Conservation (phyloP, 2,329 filamentous ascomycete genomes). For the Trichoderma oligosporum region DNA sequence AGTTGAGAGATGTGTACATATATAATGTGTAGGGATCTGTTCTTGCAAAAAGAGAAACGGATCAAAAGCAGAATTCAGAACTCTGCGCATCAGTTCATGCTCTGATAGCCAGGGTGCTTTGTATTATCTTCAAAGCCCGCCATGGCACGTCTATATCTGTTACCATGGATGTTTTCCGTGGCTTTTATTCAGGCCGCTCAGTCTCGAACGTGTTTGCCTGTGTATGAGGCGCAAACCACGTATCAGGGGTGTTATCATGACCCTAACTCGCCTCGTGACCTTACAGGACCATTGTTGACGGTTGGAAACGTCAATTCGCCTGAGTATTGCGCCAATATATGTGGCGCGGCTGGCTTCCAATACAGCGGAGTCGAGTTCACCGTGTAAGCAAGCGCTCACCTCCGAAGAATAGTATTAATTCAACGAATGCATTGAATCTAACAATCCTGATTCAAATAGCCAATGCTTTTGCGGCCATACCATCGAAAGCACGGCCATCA, state of each 20-base stretch:
- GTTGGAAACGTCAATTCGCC: conserved; percentile 20
- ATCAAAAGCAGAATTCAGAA: neutral
- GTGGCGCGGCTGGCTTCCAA: conserved; percentile 21
- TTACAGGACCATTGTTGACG: conserved; percentile 16
- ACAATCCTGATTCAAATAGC: neutral
- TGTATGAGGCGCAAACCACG: conserved; percentile 13
- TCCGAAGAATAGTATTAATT: neutral
- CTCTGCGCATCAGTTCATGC: neutral
- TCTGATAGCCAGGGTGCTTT: neutral
- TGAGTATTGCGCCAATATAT: conserved; percentile 22
- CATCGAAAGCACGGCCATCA: conserved; percentile 19
- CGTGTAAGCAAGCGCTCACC: conserved; percentile 3
- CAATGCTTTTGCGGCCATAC: conserved; percentile 22
- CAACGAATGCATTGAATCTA: neutral
- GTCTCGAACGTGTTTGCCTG: conserved; percentile 17
- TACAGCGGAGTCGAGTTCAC: conserved; percentile 20
- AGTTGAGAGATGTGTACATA: neutral
- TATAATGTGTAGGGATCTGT: neutral
- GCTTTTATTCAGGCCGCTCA: conserved; percentile 14
- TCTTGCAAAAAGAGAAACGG: neutral
- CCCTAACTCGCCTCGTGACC: conserved; percentile 19
- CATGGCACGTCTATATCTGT: conserved; percentile 8
- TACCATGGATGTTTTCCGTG: conserved; percentile 16
- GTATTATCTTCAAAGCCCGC: neutral
- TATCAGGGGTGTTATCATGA: conserved; percentile 21